Conservation (phyloP, 768 basidiomycete species). For the Tricholoma matsutake region DNA sequence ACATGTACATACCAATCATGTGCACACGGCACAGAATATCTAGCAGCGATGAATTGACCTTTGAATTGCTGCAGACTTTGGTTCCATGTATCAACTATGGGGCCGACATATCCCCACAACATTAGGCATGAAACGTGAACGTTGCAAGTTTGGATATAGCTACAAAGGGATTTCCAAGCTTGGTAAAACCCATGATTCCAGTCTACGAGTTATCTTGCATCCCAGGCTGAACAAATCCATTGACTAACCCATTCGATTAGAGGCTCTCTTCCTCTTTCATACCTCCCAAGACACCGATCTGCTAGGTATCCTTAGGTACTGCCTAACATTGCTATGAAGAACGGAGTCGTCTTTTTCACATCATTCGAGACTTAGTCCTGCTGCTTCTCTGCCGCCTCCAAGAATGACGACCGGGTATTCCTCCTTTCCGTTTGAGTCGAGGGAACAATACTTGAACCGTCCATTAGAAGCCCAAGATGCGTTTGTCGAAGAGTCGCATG, state of each 20-base stretch:
- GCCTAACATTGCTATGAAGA: slow-evolving; percentile 45
- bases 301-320: slow-evolving; percentile 58
- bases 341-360: slow-evolving; percentile 56
- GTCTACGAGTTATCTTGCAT: slow-evolving; percentile 44
- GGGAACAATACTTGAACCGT: slow-evolving; percentile 80
- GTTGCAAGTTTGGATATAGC: slow-evolving; percentile 23
- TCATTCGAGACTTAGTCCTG: slow-evolving; percentile 43
- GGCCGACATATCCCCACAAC: slow-evolving; percentile 43
- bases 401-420: slow-evolving; percentile 62
- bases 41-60: slow-evolving; percentile 53
- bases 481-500: slow-evolving; percentile 31
- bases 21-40: slow-evolving; percentile 55
- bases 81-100: slow-evolving; percentile 27
- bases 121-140: not conserved
- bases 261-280: slow-evolving; percentile 43
- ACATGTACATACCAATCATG: slow-evolving; percentile 36
- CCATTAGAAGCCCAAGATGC: slow-evolving; percentile 48
- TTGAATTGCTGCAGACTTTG: slow-evolving; percentile 16
- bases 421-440: slow-evolving; percentile 38
- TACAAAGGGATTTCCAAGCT: slow-evolving; percentile 62
- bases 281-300: slow-evolving; percentile 51
- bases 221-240: not conserved
- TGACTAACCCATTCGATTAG: slow-evolving; percentile 79
- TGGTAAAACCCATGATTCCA: slow-evolving; percentile 80
- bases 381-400: slow-evolving; percentile 60